Evolutionary conservation across 805 yeast genomes (phyloP).

Genomic region (Starmerella lactis-condensi): DNA sequence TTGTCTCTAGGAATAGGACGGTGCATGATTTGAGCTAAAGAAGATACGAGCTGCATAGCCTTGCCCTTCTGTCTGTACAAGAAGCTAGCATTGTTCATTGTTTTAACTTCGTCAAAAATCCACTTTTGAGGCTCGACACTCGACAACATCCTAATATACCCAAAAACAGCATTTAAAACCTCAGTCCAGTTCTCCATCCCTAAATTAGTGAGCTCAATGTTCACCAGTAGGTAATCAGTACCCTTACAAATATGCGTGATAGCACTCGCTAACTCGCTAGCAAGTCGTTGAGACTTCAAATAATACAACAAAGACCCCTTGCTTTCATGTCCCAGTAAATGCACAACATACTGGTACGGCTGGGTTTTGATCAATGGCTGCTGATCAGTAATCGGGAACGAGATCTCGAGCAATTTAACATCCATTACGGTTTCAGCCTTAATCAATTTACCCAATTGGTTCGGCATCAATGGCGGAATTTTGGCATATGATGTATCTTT

Average conservation of each 20-base stretch:
- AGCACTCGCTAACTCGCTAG: conserved; percentile 61
- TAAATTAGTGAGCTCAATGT: conserved; percentile 53
- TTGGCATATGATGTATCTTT: conserved; percentile 28
- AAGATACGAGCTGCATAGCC: conserved; percentile 56
- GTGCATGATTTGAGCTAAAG: conserved; percentile 43
- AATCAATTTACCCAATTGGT: conserved; percentile 36
- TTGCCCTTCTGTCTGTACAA: conserved; percentile 62
- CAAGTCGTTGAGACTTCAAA: conserved; percentile 61
- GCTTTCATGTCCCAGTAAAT: conserved; percentile 83
- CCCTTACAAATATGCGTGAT: conserved; percentile 37
- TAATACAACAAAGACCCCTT: conserved; percentile 60
- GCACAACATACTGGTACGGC: conserved; percentile 57
- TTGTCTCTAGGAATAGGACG: conserved; percentile 45
- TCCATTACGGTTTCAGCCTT: conserved; percentile 73
- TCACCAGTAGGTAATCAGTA: conserved; percentile 46
- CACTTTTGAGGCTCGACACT: conserved; percentile 50
- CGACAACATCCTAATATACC: conserved; percentile 48
- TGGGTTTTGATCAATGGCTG: conserved; percentile 44
- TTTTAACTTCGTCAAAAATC: conserved; percentile 60
- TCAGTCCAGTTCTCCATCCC: conserved; percentile 46
- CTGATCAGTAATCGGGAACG: conserved; percentile 63
- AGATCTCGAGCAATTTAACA: conserved; percentile 42
- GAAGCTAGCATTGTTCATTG: conserved; percentile 50
- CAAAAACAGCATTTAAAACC: conserved; percentile 43
- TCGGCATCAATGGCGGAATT: conserved; percentile 29